Evolutionary conservation across 2,329 filamentous ascomycete species (phyloP), one percentile per base, ranked within the genome.

Genomic region (Colletotrichum lentis): DNA sequence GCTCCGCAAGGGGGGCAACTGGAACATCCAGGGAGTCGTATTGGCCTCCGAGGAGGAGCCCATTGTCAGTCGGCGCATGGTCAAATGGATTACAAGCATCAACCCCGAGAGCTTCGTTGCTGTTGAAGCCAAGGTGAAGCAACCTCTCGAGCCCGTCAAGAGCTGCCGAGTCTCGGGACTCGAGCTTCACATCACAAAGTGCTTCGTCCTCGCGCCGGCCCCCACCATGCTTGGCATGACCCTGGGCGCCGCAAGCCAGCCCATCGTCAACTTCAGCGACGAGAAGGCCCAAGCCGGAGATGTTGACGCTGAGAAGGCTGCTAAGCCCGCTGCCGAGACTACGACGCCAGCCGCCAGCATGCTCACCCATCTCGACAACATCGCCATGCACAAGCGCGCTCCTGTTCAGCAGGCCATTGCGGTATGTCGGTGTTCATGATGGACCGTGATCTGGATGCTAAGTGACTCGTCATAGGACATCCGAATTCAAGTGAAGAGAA

Each of bases 371-470:
- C 87, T 97, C 58, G 91, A 97, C 84, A 97, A 98, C 85, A 90
- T 92, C 69, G 92, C 92, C 60, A 91, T 99, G 82, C 94, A 97
- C 82, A 91, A 97, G 77, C 90, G 96, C 65, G 92, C 93, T 1
- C 93, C 94, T 70, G 91, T 96, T 70, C 96, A 96, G 81, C 93
- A 96, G 78, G 93, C 94, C 67, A 95, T 95, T 74, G 82, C 84
- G 27, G 27, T 31, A 31, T 31, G 27, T 31, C 8, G 27, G 1
- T 31, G 8, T 31, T 31, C 8, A 31, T 31, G 27, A 10, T 31
- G 27, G 27, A 31, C 27, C 8, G 2, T 8, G 7, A 10, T 31
- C 7, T 2, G 27, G 27, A 31, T 31, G 27, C 7, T 31, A 7
- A 31, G 8, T 31, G 27, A 31, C 8, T 31, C 27, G 27, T 31